Conservation (phyloP, 2,329 filamentous ascomycete genomes). For the Penicillium sp. region DNA sequence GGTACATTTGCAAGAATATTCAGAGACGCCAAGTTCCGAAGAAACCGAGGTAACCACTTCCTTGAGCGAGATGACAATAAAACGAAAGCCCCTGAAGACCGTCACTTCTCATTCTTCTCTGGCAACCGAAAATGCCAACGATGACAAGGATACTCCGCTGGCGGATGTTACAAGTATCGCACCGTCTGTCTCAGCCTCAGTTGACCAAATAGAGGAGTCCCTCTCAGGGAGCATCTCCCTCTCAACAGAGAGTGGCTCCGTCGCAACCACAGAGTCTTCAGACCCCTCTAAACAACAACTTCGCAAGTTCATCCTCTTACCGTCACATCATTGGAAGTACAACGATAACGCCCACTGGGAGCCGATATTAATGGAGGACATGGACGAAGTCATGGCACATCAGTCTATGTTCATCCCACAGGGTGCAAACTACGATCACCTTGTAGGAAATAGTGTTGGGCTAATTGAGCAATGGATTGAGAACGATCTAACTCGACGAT, state of each 20-base stretch:
- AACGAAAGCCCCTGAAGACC: background rate
- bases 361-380: slow-evolving; percentile 73
- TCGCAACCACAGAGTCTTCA: slow-evolving; percentile 10
- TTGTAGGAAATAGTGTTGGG: slow-evolving; percentile 72
- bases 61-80: background rate
- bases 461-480: slow-evolving; percentile 67
- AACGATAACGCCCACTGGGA: slow-evolving; percentile 71
- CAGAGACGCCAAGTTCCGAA: slow-evolving; percentile 11
- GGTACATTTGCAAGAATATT: slow-evolving; percentile 7
- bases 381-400: slow-evolving; percentile 83
- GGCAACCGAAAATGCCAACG: background rate
- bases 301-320: slow-evolving; percentile 77
- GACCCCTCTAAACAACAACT: slow-evolving; percentile 48
- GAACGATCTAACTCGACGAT: slow-evolving; percentile 17
- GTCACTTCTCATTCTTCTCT: background rate
- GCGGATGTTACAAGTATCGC: background rate
- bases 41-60: slow-evolving; percentile 4
- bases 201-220: background rate
- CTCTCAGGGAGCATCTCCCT: slow-evolving; percentile 6
- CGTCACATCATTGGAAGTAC: slow-evolving; percentile 55
- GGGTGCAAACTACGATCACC: slow-evolving; percentile 67
- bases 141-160: background rate
- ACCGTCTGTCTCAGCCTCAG: background rate
- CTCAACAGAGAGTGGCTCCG: slow-evolving; percentile 10
- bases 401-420: slow-evolving; percentile 72